Base-by-base conservation (phyloP, 495 filamentous ascomycete species). In the Lasiosphaeris hirsuta region DNA sequence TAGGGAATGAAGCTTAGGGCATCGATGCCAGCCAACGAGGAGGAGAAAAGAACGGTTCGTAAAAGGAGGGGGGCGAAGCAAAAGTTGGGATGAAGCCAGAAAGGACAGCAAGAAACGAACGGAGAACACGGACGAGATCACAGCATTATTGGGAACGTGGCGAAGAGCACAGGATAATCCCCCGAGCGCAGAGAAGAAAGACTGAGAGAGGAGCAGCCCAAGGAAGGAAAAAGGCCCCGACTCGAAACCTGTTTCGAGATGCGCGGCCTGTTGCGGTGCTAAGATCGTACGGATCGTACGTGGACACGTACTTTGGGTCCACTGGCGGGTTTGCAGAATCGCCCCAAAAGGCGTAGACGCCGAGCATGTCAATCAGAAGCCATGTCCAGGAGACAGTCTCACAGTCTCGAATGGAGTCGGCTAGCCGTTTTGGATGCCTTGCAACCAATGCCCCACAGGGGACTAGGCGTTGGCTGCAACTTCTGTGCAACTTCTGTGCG, bases 1-100 rank as follows among this genome's bases (percentile, higher is more conserved):
- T 59, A 53, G 51, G 10, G 40, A 48, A 52, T 57, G 54, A 36
- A 55, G 53, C 53, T 55, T 55, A 41, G 41, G 53, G 53, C 46
- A 55, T 55, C 53, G 42, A 8, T 11, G 40, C 41, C 53, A 42
- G 53, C 53, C 53, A 55, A 41, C 34, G 47, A 54, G 35, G 43
- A 47, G 13, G 13, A 51, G 35, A 56, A 59, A 44, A 23, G 60
- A 58, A 48, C 17, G 41, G 39, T 10, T 38, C 51, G 51, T 46
- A 7, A 45, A 36, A 51, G 51, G 18, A 55, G 49, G 51, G 46
- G 37, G 46, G 36, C 19, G 44, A 44, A 44, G 38, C 19, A 44
- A n/a, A n/a, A 42, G n/a, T 57, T 42, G 51, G 57, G 57, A 53
- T 46, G 49, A 51, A 43, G 54, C 36, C 45, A 53, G 45, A 41